Percentiles rank a stretch among this genome's conserved stretches.
Conservation (phyloP, 495 filamentous ascomycete species). For the Podospora didyma region DNA sequence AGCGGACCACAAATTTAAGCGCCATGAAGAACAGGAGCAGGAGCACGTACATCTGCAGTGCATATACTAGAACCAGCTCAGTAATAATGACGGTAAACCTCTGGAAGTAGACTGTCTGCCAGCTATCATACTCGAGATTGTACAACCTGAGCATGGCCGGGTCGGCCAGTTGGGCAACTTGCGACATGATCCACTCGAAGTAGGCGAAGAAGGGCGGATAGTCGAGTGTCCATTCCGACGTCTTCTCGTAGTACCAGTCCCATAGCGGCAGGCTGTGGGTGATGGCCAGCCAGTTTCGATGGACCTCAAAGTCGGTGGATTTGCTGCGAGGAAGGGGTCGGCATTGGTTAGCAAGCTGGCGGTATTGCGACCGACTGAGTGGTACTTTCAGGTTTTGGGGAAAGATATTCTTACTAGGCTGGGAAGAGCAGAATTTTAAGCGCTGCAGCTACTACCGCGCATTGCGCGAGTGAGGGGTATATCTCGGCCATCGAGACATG, state of each 20-base stretch:
- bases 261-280: constrained; percentile 82
- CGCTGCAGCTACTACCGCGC: constrained; percentile 79
- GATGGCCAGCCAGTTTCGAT: constrained; percentile 96
- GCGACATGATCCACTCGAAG: constrained; percentile 92
- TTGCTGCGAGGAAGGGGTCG: constrained; percentile 56
- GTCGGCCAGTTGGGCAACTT: constrained; percentile 70
- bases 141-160: constrained; percentile 78
- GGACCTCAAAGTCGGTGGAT: constrained; percentile 98
- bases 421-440: constrained; percentile 94
- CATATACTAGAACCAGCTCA: constrained; percentile 78
- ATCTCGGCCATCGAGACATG: constrained; percentile 66
- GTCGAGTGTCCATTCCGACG: constrained; percentile 98
- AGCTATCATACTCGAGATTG: constrained; percentile 79
- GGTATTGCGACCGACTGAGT: too few species aligned
- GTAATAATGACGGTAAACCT: constrained; percentile 80
- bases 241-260: constrained; percentile 96
- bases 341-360: not conserved
- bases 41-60: constrained; percentile 66
- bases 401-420: constrained; percentile 90
- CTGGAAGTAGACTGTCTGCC: constrained; percentile 92
- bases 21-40: not conserved
- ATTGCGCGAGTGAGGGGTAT: constrained; percentile 82
- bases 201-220: constrained; percentile 97
- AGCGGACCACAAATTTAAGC: too few species aligned
- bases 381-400: too few species aligned